Percentiles rank a stretch among this genome's conserved stretches.
phyloP scores from a whole-genome alignment of 2,329 filamentous ascomycete species.

The Ophiostoma perfectum region DNA sequence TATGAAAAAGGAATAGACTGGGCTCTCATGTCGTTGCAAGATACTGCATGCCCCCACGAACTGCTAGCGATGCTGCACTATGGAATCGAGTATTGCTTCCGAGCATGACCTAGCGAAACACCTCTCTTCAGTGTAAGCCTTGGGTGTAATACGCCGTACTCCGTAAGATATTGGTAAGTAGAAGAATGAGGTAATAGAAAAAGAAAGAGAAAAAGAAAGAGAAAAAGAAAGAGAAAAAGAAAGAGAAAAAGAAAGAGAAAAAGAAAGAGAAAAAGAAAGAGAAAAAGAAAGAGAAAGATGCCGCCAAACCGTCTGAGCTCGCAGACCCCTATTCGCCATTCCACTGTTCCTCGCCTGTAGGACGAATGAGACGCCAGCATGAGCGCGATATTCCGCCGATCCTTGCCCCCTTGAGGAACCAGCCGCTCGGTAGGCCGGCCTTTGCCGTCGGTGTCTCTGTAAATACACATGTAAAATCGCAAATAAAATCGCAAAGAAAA shows the following conservation, averaged over 20 bases:
- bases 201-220: not conserved
- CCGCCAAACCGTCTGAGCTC: not conserved
- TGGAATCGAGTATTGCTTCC: too few relatives aligned
- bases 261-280: not conserved
- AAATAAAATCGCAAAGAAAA: too few relatives aligned
- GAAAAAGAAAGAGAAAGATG: not conserved
- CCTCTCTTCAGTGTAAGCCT: too few relatives aligned
- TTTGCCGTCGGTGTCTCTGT: slow-evolving; percentile 17
- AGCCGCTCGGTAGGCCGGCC: slow-evolving; percentile 21
- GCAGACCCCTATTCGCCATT: not conserved
- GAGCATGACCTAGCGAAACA: too few relatives aligned
- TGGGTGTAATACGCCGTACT: not conserved
- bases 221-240: not conserved
- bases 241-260: not conserved
- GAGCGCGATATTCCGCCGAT: slow-evolving; percentile 9
- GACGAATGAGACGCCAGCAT: slow-evolving; percentile 4
- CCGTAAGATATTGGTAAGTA: not conserved
- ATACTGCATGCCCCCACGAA: too few relatives aligned
- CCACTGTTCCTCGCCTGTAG: not conserved
- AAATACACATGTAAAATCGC: too few relatives aligned
- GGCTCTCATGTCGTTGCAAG: too few relatives aligned
- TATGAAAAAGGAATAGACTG: too few relatives aligned
- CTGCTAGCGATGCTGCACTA: too few relatives aligned
- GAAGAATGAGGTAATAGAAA: not conserved
- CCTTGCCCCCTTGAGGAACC: slow-evolving; percentile 18